Percentiles rank a stretch among this genome's conserved stretches.
Evolutionary conservation across 257 asterid species (phyloP).

Genomic region (Rhazya stricta): DNA sequence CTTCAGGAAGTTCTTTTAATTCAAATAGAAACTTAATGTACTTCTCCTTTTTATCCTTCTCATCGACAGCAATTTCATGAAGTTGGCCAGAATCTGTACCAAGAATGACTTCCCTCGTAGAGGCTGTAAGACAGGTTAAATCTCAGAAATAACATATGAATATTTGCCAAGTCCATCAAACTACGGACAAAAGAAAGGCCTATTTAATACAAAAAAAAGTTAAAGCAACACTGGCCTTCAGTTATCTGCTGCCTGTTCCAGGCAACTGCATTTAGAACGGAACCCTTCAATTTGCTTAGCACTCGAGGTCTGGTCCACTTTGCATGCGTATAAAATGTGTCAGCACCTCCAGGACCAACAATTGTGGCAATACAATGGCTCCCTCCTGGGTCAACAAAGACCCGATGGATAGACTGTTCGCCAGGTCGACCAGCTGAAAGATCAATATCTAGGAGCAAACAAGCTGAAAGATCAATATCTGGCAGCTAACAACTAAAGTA

Average conservation of each 20-base stretch:
- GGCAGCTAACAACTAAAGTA: slow-evolving; percentile 2
- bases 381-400: slow-evolving; percentile 94
- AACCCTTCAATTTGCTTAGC: slow-evolving; percentile 71
- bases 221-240: slow-evolving; percentile 47
- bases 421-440: slow-evolving; percentile 87
- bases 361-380: slow-evolving; percentile 91
- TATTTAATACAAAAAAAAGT: background rate
- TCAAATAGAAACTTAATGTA: slow-evolving; percentile 73
- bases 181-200: background rate
- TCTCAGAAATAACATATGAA: background rate
- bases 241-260: slow-evolving; percentile 92
- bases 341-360: slow-evolving; percentile 85
- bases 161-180: background rate
- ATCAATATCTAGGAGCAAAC: slow-evolving; percentile 63
- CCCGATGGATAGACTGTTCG: slow-evolving; percentile 86
- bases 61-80: slow-evolving; percentile 81
- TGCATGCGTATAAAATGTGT: slow-evolving; percentile 84
- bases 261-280: slow-evolving; percentile 73
- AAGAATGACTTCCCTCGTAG: slow-evolving; percentile 86
- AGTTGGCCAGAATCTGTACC: slow-evolving; percentile 93
- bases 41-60: slow-evolving; percentile 97
- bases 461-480: slow-evolving; percentile 86
- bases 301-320: slow-evolving; percentile 94
- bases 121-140: slow-evolving; percentile 50
- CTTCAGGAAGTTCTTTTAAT: slow-evolving; percentile 84